phyloP scores from a whole-genome alignment of 192 early-diverging fungal genomes.

The Phlyctochytrium arcticum region DNA sequence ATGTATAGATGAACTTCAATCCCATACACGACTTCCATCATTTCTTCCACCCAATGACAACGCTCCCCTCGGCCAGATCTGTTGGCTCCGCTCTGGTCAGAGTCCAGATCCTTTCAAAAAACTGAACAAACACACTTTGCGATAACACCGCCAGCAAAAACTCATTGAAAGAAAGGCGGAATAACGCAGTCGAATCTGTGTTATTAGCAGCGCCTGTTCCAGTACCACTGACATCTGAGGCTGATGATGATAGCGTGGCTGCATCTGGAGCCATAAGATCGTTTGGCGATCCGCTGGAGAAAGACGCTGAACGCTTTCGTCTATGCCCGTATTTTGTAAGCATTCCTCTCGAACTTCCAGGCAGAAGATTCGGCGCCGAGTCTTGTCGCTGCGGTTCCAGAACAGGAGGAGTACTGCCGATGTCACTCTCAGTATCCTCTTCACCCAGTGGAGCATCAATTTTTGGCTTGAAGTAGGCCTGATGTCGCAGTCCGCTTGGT shows the following conservation, averaged over 20 bases:
- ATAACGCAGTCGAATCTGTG: conserved; percentile 8
- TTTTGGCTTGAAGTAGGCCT: conserved; percentile 1
- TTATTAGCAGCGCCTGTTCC: not conserved
- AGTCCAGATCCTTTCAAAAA: conserved; percentile 52
- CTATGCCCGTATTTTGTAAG: not conserved
- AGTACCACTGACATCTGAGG: not conserved
- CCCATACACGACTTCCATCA: too few relatives aligned
- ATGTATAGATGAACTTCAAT: too few relatives aligned
- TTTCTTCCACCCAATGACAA: conserved; percentile 2
- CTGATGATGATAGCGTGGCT: not conserved
- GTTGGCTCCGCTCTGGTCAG: not conserved
- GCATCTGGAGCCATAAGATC: not conserved
- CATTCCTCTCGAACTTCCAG: not conserved
- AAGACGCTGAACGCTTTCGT: conserved; percentile 5
- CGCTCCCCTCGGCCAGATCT: not conserved
- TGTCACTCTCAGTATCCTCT: conserved; percentile 18
- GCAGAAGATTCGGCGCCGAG: too few relatives aligned
- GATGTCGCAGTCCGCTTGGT: conserved; percentile 2
- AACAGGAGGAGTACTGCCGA: not conserved
- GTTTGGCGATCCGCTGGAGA: not conserved
- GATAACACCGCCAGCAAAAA: conserved; percentile 54
- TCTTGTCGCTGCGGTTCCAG: not conserved
- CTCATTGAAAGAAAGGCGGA: conserved; percentile 53
- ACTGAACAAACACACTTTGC: conserved; percentile 56
- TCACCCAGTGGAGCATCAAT: conserved; percentile 15